phyloP scores from a whole-genome alignment of 768 basidiomycete species.

The Nidularia pulvinata region DNA sequence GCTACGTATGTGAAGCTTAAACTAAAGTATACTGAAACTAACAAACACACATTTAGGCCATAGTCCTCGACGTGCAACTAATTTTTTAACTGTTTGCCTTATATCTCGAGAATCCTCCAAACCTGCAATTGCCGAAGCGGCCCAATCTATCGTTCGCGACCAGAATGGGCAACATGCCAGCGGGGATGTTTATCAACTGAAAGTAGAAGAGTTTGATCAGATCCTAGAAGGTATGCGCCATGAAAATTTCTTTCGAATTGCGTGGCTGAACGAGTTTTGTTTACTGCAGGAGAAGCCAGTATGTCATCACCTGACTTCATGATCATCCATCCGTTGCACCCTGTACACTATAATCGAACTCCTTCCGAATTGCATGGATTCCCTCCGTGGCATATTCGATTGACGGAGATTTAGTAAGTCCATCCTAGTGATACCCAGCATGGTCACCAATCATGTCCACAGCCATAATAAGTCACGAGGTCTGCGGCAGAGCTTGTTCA shows the following conservation, averaged over 20 bases:
- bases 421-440: not conserved
- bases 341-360: constrained; percentile 26
- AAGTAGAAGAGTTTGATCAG: constrained; percentile 42
- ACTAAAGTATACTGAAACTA: too few species aligned
- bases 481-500: too few species aligned
- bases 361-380: constrained; percentile 74
- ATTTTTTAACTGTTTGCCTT: constrained; percentile 56
- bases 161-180: constrained; percentile 16
- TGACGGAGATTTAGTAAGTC: constrained; percentile 79
- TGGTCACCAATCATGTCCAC: too few species aligned
- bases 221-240: constrained; percentile 57
- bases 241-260: not conserved
- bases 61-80: too few species aligned
- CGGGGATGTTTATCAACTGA: constrained; percentile 26
- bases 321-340: constrained; percentile 64
- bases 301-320: constrained; percentile 75
- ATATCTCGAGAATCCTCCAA: constrained; percentile 63
- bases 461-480: constrained; percentile 26
- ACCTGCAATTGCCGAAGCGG: constrained; percentile 57
- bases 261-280: constrained; percentile 5
- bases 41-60: too few species aligned
- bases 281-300: constrained; percentile 41
- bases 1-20: too few species aligned
- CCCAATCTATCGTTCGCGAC: constrained; percentile 42
- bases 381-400: constrained; percentile 84